Evolutionary conservation across 73 alveolate genomes (phyloP), one percentile per base, ranked within the genome.

Genomic region (Paramecium bursaria): DNA sequence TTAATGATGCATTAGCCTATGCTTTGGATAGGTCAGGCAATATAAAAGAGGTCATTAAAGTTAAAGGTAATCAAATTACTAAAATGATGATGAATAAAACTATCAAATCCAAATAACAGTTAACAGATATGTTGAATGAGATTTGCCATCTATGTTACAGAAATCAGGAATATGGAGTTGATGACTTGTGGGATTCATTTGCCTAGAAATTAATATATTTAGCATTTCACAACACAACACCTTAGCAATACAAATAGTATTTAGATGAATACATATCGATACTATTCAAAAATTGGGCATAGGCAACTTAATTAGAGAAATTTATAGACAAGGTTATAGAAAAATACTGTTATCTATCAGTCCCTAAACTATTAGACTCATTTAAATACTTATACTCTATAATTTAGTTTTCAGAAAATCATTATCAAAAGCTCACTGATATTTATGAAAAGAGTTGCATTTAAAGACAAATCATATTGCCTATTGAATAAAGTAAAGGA

Each of bases 231-330:
- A 27, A 44, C 30, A 33, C 15, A n/a, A 61, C 80, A 5, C 80
- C 80, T 33, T 33, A 30, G 17, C 80, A 51, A 0, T 61, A 30
- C 9, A 33, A 31, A 4, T 15, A 29, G 14, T 61, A 61, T 33
- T 30, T 61, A 14, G 80, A 61, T 4, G 80, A 61, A 13, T 61
- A 33, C 15, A 61, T 61, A 27, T 54, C 80, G 17, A 3, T 61
- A 61, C 39, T 61, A 4, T 61, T 61, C 13, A 61, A 61, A 44
- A 61, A 61, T 5, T 61, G 80, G 80, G 80, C 80, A 15, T 51
- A 31, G 39, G 30, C 55, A 9, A 61, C 49, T 31, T 39, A 61
- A 33, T 61, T 61, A 15, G 80, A 61, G 30, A 54, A 51, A 33
- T 61, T 61, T 61, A 29, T 61, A 4, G 55, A 61, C 15, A 61